These are phyloP conservation scores for Caloboletus firmus DNA, from an alignment of 1,284 basidiomycete genomes.

Conservation along the genomic window DNA sequence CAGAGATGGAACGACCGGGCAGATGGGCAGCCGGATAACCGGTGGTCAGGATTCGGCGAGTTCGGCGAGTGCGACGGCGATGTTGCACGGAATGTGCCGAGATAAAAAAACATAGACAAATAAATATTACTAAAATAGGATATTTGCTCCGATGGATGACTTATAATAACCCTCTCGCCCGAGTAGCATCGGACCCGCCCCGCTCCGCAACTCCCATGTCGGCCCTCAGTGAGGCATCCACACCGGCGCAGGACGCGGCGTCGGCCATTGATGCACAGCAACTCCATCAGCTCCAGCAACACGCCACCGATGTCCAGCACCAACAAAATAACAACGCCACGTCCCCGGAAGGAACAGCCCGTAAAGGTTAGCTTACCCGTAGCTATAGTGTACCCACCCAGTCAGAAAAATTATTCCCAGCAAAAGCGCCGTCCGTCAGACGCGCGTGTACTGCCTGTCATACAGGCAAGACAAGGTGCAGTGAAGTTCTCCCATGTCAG, in stretches of 20 bases:
- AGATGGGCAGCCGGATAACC: constrained; percentile 20
- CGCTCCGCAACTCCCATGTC: constrained; percentile 57
- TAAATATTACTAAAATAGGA: constrained; percentile 19
- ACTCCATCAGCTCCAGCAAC: constrained; percentile 55
- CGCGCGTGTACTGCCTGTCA: constrained; percentile 78
- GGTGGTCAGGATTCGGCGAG: constrained; percentile 14
- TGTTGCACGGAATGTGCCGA: constrained; percentile 20
- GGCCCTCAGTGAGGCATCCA: constrained; percentile 63
- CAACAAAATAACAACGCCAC: constrained; percentile 40
- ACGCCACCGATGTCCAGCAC: constrained; percentile 36
- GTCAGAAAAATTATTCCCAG: constrained; percentile 38
- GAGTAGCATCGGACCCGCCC: constrained; percentile 37
- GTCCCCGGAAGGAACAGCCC: constrained; percentile 23
- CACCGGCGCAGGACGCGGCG: constrained; percentile 59
- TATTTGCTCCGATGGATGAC: constrained; percentile 26
- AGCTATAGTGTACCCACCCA: constrained; percentile 12
- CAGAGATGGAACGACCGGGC: constrained; percentile 12
- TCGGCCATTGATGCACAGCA: constrained; percentile 57
- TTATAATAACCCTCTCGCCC: constrained; percentile 36
- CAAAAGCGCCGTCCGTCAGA: constrained; percentile 74
- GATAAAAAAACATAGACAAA: constrained; percentile 23
- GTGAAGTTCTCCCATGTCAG: constrained; percentile 76
- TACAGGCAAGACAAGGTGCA: constrained; percentile 75
- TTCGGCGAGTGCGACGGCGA: constrained; percentile 9
- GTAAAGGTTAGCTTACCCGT: constrained; percentile 34